These are phyloP conservation scores for Geum urbanum DNA, from an alignment of 306 rosid species.

Conservation along the genomic window DNA sequence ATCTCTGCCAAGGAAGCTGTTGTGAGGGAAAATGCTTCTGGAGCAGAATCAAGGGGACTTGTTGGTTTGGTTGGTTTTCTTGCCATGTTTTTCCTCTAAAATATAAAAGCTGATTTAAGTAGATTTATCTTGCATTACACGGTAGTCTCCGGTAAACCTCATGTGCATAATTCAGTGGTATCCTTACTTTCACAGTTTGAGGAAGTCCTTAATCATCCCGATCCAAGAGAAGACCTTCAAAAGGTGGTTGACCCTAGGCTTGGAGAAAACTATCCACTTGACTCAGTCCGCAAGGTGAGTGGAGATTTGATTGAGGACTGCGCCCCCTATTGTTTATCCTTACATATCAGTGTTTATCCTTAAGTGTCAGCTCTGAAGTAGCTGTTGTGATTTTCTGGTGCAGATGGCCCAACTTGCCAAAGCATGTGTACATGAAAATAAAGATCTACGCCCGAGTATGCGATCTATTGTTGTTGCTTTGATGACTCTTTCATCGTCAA, in stretches of 20 bases:
- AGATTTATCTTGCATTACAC: background rate
- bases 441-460: constrained; percentile 83
- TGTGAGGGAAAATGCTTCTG: constrained; percentile 33
- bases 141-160: background rate
- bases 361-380: constrained; percentile 12
- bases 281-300: constrained; percentile 72
- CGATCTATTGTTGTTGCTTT: constrained; percentile 79
- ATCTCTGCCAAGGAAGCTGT: constrained; percentile 89
- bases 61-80: constrained; percentile 56
- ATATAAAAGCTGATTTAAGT: background rate
- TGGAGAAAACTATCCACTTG: constrained; percentile 64
- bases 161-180: background rate
- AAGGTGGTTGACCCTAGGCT: constrained; percentile 71
- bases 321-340: constrained; percentile 2
- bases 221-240: constrained; percentile 48
- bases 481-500: constrained; percentile 71
- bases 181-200: constrained; percentile 62
- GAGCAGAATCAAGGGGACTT: constrained; percentile 65
- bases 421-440: constrained; percentile 78
- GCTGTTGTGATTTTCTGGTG: constrained; percentile 23
- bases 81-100: background rate
- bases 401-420: constrained; percentile 76
- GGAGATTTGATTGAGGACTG: too few species aligned
- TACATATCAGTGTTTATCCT: background rate
- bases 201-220: constrained; percentile 50